Evolutionary conservation across 208 protist genomes (phyloP).

Genomic region (Acanthamoeba quina): DNA sequence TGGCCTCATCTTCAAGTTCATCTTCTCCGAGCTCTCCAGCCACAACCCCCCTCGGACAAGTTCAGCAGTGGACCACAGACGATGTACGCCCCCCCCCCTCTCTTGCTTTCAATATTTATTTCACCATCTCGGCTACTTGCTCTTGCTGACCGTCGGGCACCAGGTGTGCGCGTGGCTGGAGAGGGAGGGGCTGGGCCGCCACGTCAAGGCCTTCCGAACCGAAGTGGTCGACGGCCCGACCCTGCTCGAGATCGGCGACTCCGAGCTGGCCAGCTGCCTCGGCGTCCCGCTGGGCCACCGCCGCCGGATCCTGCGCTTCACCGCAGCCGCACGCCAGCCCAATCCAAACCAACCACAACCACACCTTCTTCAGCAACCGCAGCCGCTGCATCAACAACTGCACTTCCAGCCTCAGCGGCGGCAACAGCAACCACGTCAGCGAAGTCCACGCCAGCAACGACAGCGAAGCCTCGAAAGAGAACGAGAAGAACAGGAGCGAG

Average conservation of each 20-base stretch:
- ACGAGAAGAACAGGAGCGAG: neutral
- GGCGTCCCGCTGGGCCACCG: constrained; percentile 1
- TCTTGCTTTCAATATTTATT: neutral
- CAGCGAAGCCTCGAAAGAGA: neutral
- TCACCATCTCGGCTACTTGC: neutral
- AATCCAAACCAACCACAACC: neutral
- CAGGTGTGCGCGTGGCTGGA: neutral
- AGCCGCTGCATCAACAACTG: neutral
- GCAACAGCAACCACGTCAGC: too few relatives aligned
- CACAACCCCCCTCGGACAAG: too few relatives aligned
- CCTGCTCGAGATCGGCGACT: neutral
- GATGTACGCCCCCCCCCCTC: too few relatives aligned
- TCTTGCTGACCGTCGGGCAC: neutral
- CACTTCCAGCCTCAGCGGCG: neutral
- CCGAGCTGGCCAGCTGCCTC: neutral
- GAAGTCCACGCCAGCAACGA: neutral
- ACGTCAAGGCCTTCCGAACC: neutral
- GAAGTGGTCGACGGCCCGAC: neutral
- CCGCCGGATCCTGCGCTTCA: neutral
- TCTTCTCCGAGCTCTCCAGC: too few relatives aligned
- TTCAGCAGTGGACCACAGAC: too few relatives aligned
- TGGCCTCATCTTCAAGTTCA: too few relatives aligned
- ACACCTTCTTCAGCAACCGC: neutral
- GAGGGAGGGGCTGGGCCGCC: neutral
- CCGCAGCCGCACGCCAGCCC: neutral